Conservation (phyloP, 1,284 basidiomycete species). For the Ustilago bromivora region DNA sequence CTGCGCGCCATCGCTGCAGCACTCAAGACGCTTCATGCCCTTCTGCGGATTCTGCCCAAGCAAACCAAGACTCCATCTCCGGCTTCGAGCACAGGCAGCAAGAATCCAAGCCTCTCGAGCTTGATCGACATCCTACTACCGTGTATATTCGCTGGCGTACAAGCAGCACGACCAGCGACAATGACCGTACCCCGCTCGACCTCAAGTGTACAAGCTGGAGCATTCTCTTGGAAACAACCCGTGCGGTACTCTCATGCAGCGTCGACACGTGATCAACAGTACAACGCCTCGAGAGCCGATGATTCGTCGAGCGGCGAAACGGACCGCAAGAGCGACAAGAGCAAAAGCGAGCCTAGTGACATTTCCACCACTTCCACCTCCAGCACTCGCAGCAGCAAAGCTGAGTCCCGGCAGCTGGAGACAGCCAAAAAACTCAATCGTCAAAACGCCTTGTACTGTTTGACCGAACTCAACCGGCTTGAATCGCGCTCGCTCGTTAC, state of each 20-base stretch:
- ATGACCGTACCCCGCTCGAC: slow-evolving; percentile 7
- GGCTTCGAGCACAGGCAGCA: not conserved
- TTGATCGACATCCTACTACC: slow-evolving; percentile 28
- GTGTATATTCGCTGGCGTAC: slow-evolving; percentile 20
- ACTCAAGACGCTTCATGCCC: slow-evolving; percentile 30
- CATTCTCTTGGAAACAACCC: slow-evolving; percentile 20
- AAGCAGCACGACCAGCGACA: not conserved
- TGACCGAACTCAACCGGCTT: slow-evolving; percentile 34
- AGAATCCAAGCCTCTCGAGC: not conserved
- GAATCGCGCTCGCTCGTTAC: slow-evolving; percentile 19
- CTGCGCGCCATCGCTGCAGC: slow-evolving; percentile 43
- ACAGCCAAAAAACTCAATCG: slow-evolving; percentile 29
- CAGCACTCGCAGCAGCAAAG: slow-evolving; percentile 14
- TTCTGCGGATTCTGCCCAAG: slow-evolving; percentile 17
- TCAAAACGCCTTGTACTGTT: slow-evolving; percentile 34
- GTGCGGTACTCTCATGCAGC: not conserved
- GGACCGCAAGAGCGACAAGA: slow-evolving; percentile 40
- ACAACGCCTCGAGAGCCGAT: not conserved
- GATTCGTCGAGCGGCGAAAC: slow-evolving; percentile 25
- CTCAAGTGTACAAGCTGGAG: slow-evolving; percentile 17
- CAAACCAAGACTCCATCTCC: not conserved
- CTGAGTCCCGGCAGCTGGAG: slow-evolving; percentile 31
- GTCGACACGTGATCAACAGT: not conserved
- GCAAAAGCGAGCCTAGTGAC: slow-evolving; percentile 44
- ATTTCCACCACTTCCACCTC: slow-evolving; percentile 29